Evolutionary conservation across 306 rosid species (phyloP).

Genomic region (Glycine tomentella): DNA sequence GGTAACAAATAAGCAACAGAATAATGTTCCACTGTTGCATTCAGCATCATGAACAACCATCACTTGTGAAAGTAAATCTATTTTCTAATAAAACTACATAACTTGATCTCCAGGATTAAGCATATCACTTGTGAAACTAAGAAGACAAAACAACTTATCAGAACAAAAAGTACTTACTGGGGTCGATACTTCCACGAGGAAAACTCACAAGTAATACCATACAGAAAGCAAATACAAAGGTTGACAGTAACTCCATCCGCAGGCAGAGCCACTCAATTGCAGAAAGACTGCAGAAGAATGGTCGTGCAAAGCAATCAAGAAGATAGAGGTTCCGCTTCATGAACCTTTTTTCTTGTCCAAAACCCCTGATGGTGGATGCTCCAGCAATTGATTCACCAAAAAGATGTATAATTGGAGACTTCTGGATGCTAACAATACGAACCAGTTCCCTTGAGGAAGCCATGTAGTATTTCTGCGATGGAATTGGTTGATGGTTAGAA

Average conservation of each 20-base stretch:
- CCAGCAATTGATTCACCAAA: conserved; percentile 99
- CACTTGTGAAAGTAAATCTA: conserved; percentile 32
- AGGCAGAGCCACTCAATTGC: conserved; percentile 99
- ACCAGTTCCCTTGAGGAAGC: conserved; percentile 98
- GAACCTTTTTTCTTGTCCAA: conserved; percentile 98
- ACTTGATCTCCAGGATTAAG: not conserved
- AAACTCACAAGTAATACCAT: conserved; percentile 96
- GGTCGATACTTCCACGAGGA: conserved; percentile 92
- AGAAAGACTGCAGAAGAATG: conserved; percentile 98
- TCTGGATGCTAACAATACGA: conserved; percentile 97
- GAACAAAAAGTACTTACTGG: conserved; percentile 73
- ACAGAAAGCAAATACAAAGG: conserved; percentile 96
- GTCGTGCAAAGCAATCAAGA: conserved; percentile 95
- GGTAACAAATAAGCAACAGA: conserved; percentile 41
- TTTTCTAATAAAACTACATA: conserved; percentile 7
- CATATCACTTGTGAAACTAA: not conserved
- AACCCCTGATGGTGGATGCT: conserved; percentile 96
- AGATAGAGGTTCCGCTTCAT: conserved; percentile 94
- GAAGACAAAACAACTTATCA: not conserved
- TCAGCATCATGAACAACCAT: conserved; percentile 33
- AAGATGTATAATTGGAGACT: conserved; percentile 92
- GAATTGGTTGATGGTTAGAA: too few relatives aligned
- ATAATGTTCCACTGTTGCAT: conserved; percentile 1
- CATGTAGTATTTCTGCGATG: conserved; percentile 93
- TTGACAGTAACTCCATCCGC: conserved; percentile 94